Evolutionary conservation across 257 asterid genomes (phyloP), one percentile per base, ranked within the genome.

Genomic region (Osmanthus fragrans): DNA sequence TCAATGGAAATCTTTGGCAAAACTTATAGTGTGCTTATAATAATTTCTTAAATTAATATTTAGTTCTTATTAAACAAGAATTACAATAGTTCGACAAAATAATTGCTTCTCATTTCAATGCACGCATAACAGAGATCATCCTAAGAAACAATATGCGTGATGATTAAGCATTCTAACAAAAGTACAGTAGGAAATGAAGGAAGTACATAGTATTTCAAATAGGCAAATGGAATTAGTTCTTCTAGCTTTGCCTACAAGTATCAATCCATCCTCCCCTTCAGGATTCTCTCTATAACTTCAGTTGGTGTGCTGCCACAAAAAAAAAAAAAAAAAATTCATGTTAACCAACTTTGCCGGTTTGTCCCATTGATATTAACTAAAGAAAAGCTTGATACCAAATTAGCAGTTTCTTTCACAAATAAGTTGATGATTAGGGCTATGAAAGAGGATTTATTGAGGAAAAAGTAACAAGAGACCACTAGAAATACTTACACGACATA

Each of bases 241-340:
- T 49, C 37, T 42, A 32, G 47, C 63, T 36, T 51, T 39, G 63
- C 16, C 79, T 74, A 3, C 19, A 77, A 79, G 78, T 54, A 66
- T 82, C 81, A 82, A 77, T 94, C 98, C 98, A 94, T 94, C 82
- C 97, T 89, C 82, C 98, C 97, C 85, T 94, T 94, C 87, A 94
- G 93, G 82, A 92, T 88, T 82, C 89, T 91, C 90, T 92, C 97
- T 1, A 89, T 90, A 42, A 92, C 97, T 89, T 94, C 98, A 5
- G 95, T 91, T 12, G 97, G 95, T 45, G 98, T 92, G 82, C 98
- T 94, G 97, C 84, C 78, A 66, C 51, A 81, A 82, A 66, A 63
- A 37, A 33, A 33, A 60, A 66, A 45, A 81, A 82, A 66, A 63
- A 37, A 33, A 33, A 60, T 56, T 25, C 27, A 63, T 11, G 69